Base-by-base conservation (phyloP, 768 basidiomycete species). In the Rhizopogon vinicolor region DNA sequence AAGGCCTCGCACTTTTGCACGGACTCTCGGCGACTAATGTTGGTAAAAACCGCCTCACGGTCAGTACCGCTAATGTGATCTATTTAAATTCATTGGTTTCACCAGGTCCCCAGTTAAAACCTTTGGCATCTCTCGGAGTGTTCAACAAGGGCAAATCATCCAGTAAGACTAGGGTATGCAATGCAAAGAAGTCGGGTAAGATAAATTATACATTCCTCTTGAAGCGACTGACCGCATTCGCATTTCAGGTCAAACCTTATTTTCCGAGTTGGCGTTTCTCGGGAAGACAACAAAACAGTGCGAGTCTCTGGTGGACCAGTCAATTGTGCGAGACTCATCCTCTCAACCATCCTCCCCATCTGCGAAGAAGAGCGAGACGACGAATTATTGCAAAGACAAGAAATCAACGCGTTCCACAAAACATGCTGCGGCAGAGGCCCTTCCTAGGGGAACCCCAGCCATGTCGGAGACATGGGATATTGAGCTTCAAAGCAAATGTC, bases 391-490 rank as follows among this genome's bases (percentile, higher is more conserved):
- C 25, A 16, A 51, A 31, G n/a, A 31, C 54, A 51, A 31, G 29
- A 22, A 16, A 16, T 40, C 5, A 22, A 37, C 35, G 3, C 35
- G 14, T 16, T 10, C 33, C 3, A 22, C 53, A 51, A 29, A 29
- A 5, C 31, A 40, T 18, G 16, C 25, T 31, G 41, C 51, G n/a
- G 16, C 37, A 40, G 19, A 40, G 37, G 56, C 52, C 50, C 18
- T 12, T 12, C 56, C 37, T 52, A 40, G 52, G 52, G 13, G 35
- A 51, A 19, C 28, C 13, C 41, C 44, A 35, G 60, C 62, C 1
- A 68, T 62, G 52, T 85, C 84, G 9, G 71, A 75, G 18, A 60
- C 78, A 7, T 86, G 85, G 84, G 80, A 79, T 57, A 82, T 86
- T 29, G 85, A 85, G 60, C 45, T 65, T 13, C 72, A 76, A 52